These are phyloP conservation scores for Nakaseomyces sp. DNA, from an alignment of 1,139 yeast genomes.

Conservation along the genomic window DNA sequence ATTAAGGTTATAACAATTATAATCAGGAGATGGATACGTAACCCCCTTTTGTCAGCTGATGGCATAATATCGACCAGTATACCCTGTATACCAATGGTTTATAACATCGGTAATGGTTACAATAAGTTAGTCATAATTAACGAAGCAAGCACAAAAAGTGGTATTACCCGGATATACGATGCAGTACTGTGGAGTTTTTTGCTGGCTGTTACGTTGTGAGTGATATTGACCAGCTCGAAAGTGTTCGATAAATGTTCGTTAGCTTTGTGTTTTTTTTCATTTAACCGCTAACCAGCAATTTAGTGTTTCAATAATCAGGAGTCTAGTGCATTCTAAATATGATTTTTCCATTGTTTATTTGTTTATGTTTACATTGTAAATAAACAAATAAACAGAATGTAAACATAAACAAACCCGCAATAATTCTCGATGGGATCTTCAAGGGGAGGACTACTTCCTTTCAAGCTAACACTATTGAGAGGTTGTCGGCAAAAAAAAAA, in stretches of 20 bases:
- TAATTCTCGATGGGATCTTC: constrained; percentile 25
- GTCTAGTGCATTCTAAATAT: too few species aligned
- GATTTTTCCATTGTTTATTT: background rate
- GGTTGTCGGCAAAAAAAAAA: too few species aligned
- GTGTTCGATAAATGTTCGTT: too few species aligned
- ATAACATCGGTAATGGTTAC: too few species aligned
- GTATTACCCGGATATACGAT: background rate
- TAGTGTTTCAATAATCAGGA: too few species aligned
- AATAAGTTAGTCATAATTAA: too few species aligned
- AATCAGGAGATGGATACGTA: too few species aligned
- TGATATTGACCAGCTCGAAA: background rate
- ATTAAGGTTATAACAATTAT: too few species aligned
- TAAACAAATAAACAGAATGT: background rate
- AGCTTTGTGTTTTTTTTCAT: background rate
- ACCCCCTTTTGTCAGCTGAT: too few species aligned
- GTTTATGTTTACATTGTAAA: background rate
- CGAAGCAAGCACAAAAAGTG: background rate
- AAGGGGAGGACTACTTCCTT: constrained; percentile 27
- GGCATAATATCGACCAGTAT: too few species aligned
- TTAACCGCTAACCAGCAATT: background rate
- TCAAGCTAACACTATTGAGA: too few species aligned
- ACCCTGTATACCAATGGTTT: too few species aligned
- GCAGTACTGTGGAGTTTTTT: background rate
- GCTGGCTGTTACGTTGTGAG: background rate
- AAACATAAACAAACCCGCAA: constrained; percentile 26